Base-by-base conservation (phyloP, 2,329 filamentous ascomycete species). In the Colletotrichum sp. region DNA sequence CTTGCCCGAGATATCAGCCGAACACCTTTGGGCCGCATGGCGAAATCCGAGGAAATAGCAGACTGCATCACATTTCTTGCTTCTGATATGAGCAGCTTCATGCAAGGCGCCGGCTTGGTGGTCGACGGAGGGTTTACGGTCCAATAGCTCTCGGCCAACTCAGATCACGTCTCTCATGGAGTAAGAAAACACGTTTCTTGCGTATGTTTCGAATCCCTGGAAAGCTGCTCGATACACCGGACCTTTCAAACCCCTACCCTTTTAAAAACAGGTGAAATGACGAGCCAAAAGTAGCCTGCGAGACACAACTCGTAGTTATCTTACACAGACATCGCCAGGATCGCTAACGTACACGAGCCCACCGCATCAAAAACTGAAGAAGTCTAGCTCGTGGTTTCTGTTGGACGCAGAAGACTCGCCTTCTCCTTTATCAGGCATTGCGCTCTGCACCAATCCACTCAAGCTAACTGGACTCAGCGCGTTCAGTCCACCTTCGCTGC, bases 1-100 rank as follows among this genome's bases (percentile, higher is more conserved):
- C 80, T 86, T 73, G 79, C 77, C 38, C 76, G 70, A 3, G 86
- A 88, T 65, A 81, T 89, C 24, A 79, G 81, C 2, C 84, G 83
- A 72, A 87, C 87, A 6, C 87, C 89, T 0, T 75, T 90, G 61
- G 81, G 83, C n/a, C 83, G 89, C 11, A 78, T 89, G 36, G 87
- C 83, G 0, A 79, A 80, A 24, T 82, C 86, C 18, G 87, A 90
- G 29, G 89, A 91, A 79, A 85, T 91, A 75, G 88, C 87, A 1
- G 88, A 91, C 75, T 81, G 83, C 36, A 86, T 90, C 31, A 81
- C 86, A 0, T 89, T 89, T 70, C 77, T 91, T 71, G 87, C 86
- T 21, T 89, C 87, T 36, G 82, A 85, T 3, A 84, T 89, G 83
- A 86, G 86, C 69, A 90, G 88, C 70, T 90, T 85, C 76, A 87